phyloP scores from a whole-genome alignment of 768 basidiomycete genomes.

The Calocera cornea region DNA sequence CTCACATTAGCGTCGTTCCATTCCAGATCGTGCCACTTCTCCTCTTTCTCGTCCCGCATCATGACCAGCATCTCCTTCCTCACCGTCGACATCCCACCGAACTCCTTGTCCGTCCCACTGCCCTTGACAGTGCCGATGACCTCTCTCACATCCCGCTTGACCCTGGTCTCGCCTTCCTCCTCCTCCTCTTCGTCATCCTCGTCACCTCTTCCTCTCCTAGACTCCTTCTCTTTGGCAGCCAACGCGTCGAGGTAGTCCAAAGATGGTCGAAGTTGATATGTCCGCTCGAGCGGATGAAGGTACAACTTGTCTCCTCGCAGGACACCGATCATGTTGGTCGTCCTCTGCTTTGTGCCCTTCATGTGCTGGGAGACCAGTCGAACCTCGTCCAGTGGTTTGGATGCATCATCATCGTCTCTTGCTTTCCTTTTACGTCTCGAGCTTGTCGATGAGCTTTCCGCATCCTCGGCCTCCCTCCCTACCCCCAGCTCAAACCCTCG shows the following conservation, averaged over 20 bases:
- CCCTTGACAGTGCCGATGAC: constrained; percentile 65
- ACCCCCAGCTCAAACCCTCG: constrained; percentile 50
- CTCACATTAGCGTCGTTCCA: constrained; percentile 54
- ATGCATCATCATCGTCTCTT: neutral
- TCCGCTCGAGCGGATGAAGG: constrained; percentile 63
- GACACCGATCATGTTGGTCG: constrained; percentile 58
- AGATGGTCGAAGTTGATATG: constrained; percentile 70
- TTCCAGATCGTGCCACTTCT: constrained; percentile 54
- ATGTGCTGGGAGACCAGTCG: constrained; percentile 33
- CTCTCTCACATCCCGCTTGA: constrained; percentile 48
- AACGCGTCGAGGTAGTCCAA: constrained; percentile 66
- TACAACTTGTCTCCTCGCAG: constrained; percentile 62
- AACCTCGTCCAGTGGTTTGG: constrained; percentile 48
- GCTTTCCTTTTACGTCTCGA: constrained; percentile 8
- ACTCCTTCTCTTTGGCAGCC: neutral
- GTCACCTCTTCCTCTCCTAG: neutral
- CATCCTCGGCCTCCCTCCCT: constrained; percentile 59
- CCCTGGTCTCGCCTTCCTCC: neutral
- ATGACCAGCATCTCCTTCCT: constrained; percentile 63
- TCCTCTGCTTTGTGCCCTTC: constrained; percentile 51
- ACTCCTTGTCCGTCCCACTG: constrained; percentile 43
- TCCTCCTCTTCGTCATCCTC: constrained; percentile 23
- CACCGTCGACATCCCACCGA: constrained; percentile 52
- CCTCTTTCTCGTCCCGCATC: constrained; percentile 67
- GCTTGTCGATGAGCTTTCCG: constrained; percentile 31